These are phyloP conservation scores for Elaeagnus macrophylla DNA, from an alignment of 306 rosid species.

Conservation along the genomic window DNA sequence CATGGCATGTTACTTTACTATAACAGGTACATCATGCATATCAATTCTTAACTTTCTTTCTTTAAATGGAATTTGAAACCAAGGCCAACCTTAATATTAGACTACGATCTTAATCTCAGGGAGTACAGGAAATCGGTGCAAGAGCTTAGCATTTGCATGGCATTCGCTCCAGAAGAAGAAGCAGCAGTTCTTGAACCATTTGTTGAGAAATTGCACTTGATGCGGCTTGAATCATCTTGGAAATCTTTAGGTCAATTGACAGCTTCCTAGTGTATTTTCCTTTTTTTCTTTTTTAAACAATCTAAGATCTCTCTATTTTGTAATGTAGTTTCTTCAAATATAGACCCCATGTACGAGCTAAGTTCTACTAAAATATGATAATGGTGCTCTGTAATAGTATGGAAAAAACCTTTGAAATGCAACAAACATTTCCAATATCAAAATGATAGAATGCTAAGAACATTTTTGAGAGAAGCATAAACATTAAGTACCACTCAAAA, in stretches of 20 bases:
- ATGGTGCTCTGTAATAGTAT: no score
- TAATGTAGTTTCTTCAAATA: no score
- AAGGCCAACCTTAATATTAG: not conserved
- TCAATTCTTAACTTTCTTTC: not conserved
- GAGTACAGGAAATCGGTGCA: constrained; percentile 12
- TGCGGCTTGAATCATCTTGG: constrained; percentile 18
- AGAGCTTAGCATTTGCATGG: constrained; percentile 16
- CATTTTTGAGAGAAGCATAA: no score
- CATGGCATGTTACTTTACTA: constrained; percentile 13
- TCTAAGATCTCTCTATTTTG: no score
- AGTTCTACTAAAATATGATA: no score
- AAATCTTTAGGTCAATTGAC: constrained; percentile 7
- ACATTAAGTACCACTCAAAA: no score
- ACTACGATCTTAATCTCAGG: not conserved
- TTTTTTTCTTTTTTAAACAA: no score
- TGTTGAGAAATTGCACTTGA: constrained; percentile 9
- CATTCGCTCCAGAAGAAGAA: constrained; percentile 15
- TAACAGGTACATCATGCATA: constrained; percentile 1
- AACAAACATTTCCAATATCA: no score
- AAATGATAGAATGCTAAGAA: no score
- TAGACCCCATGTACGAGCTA: no score
- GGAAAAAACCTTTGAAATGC: no score
- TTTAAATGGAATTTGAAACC: not conserved
- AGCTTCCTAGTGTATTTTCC: constrained; percentile 1
- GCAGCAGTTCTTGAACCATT: constrained; percentile 15